Evolutionary conservation across 805 yeast species (phyloP).

Genomic region (Clavispora fructus): DNA sequence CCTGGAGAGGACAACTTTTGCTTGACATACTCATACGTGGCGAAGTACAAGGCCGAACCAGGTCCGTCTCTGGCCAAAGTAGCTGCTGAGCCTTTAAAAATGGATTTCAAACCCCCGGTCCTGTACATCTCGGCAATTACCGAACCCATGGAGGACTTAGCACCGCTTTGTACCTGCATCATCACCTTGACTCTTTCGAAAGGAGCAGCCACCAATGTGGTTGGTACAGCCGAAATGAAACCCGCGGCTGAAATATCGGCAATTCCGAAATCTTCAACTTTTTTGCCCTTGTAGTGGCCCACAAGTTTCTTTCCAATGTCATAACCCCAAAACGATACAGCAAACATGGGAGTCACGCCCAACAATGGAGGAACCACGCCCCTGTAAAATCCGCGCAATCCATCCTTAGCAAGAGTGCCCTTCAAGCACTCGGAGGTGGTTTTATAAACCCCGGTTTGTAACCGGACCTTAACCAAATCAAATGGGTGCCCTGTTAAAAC

Average conservation of each 20-base stretch:
- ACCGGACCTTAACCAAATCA: slow-evolving; percentile 85
- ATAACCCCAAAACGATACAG: slow-evolving; percentile 97
- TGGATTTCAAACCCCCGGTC: slow-evolving; percentile 77
- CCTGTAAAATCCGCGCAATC: slow-evolving; percentile 76
- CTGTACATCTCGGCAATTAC: slow-evolving; percentile 65
- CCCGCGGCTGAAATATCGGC: slow-evolving; percentile 86
- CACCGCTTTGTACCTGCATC: slow-evolving; percentile 65
- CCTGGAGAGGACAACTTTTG: slow-evolving; percentile 52
- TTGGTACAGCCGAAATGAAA: slow-evolving; percentile 89
- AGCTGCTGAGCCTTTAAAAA: slow-evolving; percentile 87
- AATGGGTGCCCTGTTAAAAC: slow-evolving; percentile 96
- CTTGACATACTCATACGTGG: slow-evolving; percentile 84
- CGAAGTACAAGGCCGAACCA: slow-evolving; percentile 92
- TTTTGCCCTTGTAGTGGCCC: slow-evolving; percentile 33
- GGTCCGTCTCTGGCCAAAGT: slow-evolving; percentile 97
- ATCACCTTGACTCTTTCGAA: slow-evolving; percentile 94
- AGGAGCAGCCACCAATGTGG: slow-evolving; percentile 95
- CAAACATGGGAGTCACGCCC: slow-evolving; percentile 99
- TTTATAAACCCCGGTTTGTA: slow-evolving; percentile 74
- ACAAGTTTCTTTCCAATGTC: slow-evolving; percentile 85
- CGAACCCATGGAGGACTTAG: slow-evolving; percentile 43
- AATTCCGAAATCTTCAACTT: slow-evolving; percentile 46
- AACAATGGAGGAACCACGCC: slow-evolving; percentile 91
- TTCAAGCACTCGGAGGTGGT: slow-evolving; percentile 64
- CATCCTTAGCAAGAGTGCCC: slow-evolving; percentile 66